Conservation (phyloP, 352 stramenopile genomes). For the Globisporangium canariense region DNA sequence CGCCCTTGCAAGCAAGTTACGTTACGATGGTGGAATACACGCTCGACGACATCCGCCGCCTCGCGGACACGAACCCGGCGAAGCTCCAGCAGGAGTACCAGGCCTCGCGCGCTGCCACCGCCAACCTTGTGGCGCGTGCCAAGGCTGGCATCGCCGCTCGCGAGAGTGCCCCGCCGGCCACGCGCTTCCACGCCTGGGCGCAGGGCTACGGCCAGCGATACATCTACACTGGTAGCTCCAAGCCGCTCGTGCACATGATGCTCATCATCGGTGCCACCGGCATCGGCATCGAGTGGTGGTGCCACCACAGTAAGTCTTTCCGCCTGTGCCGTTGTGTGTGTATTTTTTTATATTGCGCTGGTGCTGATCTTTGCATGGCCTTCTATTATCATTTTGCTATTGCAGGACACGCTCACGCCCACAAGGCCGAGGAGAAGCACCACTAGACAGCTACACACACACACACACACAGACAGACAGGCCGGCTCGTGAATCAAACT, state of each 20-base stretch:
- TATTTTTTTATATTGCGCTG: not conserved
- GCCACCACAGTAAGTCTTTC: constrained; percentile 48
- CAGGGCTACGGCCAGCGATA: constrained; percentile 72
- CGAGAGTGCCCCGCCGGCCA: constrained; percentile 41
- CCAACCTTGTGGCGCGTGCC: constrained; percentile 60
- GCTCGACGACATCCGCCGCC: constrained; percentile 76
- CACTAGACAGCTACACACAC: constrained; percentile 22
- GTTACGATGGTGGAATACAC: constrained; percentile 61
- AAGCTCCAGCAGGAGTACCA: constrained; percentile 75
- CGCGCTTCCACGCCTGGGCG: constrained; percentile 64
- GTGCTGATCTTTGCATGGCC: not conserved
- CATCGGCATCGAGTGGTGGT: constrained; percentile 56
- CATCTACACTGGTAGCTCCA: constrained; percentile 72
- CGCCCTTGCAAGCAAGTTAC: no score
- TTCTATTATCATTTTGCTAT: not conserved
- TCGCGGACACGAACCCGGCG: constrained; percentile 65
- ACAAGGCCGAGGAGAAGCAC: constrained; percentile 48
- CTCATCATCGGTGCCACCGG: constrained; percentile 54
- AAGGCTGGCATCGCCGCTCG: constrained; percentile 63
- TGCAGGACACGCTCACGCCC: constrained; percentile 44
- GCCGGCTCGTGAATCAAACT: not conserved
- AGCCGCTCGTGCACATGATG: constrained; percentile 78
- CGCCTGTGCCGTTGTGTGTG: no score
- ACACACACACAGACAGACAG: constrained; percentile 18
- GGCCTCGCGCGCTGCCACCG: constrained; percentile 53